Percentiles rank a stretch among this genome's conserved stretches.
Evolutionary conservation across 177 flowering plant genomes (phyloP).

Genomic region (Telopea speciosissima): DNA sequence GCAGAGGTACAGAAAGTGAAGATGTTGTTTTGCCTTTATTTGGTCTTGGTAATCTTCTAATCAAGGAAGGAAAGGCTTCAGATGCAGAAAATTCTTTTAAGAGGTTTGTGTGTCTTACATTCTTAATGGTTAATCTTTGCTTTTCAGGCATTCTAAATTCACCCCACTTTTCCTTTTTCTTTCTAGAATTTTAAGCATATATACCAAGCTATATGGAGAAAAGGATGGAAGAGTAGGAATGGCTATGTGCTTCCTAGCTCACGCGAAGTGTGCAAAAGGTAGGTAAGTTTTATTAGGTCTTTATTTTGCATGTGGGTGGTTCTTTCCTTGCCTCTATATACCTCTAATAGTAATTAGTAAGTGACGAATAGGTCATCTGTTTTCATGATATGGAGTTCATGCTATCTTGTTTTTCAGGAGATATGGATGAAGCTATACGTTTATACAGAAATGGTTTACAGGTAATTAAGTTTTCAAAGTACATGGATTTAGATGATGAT

Average conservation of each 20-base stretch:
- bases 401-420: constrained; percentile 38
- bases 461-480: constrained; percentile 49
- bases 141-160: constrained; percentile 5
- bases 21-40: constrained; percentile 66
- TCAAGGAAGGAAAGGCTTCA: constrained; percentile 49
- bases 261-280: constrained; percentile 77
- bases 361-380: background rate
- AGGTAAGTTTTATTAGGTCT: constrained; percentile 36
- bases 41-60: constrained; percentile 72
- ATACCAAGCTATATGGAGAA: constrained; percentile 58
- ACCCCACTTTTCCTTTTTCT: constrained; percentile 6
- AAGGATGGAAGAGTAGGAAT: constrained; percentile 84
- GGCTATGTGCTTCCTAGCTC: constrained; percentile 81
- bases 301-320: background rate
- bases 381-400: background rate
- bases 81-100: constrained; percentile 66
- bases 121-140: background rate
- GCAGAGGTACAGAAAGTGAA: constrained; percentile 54
- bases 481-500: constrained; percentile 48
- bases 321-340: background rate
- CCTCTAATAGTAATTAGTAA: background rate
- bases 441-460: constrained; percentile 58
- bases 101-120: constrained; percentile 33
- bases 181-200: constrained; percentile 54
- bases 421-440: constrained; percentile 58